Evolutionary conservation across 305 asterid species (phyloP).

Genomic region (Ilex paraguariensis): DNA sequence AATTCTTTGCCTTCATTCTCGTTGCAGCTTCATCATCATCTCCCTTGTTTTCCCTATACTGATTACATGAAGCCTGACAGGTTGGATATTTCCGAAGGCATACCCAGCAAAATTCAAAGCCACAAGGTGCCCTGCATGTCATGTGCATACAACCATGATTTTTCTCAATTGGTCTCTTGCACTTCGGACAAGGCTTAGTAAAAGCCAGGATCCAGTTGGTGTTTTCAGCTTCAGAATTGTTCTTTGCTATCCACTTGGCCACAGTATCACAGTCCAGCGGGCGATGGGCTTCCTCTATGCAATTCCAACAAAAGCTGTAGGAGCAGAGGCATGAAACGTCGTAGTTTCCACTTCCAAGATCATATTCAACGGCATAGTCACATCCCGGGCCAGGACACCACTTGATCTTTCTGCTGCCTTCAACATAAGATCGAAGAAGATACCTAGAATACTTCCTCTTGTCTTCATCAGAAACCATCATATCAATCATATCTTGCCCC

Average conservation of each 20-base stretch:
- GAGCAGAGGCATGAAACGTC: conserved; percentile 1
- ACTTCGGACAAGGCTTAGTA: conserved; percentile 47
- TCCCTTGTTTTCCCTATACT: neutral
- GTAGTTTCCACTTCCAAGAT: neutral
- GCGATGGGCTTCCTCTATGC: conserved; percentile 38
- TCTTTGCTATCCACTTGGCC: conserved; percentile 31
- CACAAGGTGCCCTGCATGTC: conserved; percentile 25
- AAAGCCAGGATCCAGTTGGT: conserved; percentile 26
- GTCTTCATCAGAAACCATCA: neutral
- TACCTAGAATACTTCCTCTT: too few species aligned
- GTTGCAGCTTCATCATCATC: neutral
- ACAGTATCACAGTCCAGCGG: conserved; percentile 34
- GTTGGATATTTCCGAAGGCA: conserved; percentile 7
- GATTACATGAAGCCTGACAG: conserved; percentile 14
- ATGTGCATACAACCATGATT: conserved; percentile 39
- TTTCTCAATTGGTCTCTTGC: conserved; percentile 31
- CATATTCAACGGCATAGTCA: neutral
- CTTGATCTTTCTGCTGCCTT: neutral
- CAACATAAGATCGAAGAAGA: neutral
- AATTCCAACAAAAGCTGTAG: conserved; percentile 9
- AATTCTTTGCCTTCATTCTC: conserved; percentile 1
- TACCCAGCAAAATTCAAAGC: conserved; percentile 30
- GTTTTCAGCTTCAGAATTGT: conserved; percentile 24
- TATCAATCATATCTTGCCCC: neutral
- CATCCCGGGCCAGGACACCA: conserved; percentile 6